phyloP scores from a whole-genome alignment of 129 eudicot genomes.

The Pittosporum tobira region DNA sequence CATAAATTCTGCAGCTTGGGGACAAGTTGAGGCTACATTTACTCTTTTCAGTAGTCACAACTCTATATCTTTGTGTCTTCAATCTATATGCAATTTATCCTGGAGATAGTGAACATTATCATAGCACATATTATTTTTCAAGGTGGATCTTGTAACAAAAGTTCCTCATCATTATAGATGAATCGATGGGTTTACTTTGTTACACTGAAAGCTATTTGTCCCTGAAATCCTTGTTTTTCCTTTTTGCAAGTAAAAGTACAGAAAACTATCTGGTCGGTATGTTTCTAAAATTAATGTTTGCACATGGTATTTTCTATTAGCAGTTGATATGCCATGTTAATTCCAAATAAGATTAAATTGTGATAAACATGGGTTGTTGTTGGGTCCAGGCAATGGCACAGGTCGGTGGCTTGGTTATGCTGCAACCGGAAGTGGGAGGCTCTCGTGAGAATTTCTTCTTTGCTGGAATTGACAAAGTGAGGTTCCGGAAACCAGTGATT shows the following conservation, averaged over 20 bases:
- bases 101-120: no score
- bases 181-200: no score
- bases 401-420: constrained; percentile 96
- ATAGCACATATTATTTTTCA: no score
- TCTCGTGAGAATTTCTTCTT: constrained; percentile 83
- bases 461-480: constrained; percentile 93
- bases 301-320: background rate
- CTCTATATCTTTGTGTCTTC: no score
- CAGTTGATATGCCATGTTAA: background rate
- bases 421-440: constrained; percentile 96
- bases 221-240: no score
- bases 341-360: background rate
- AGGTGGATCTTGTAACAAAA: no score
- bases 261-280: background rate
- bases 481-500: constrained; percentile 89
- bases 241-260: background rate
- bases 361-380: constrained; percentile 8
- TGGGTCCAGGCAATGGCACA: constrained; percentile 90
- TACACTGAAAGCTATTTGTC: no score
- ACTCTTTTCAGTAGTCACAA: no score
- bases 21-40: no score
- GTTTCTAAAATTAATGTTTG: background rate
- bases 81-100: no score
- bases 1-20: no score
- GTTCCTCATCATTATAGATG: no score